Percentiles rank a stretch among this genome's conserved stretches.
Evolutionary conservation across 805 yeast genomes (phyloP).

Genomic region (Saccharomycopsis lassenensis): DNA sequence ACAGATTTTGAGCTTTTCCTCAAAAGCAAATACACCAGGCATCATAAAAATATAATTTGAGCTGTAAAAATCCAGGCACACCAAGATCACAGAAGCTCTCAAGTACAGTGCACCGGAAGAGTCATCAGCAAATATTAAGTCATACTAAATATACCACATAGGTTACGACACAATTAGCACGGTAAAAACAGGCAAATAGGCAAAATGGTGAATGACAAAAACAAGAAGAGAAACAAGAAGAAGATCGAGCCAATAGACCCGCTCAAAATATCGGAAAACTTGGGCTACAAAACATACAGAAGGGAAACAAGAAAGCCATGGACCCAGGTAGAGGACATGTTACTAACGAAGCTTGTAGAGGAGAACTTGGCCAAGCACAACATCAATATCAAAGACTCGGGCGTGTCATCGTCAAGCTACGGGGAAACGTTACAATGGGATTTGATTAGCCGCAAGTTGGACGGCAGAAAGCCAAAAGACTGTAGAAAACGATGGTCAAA

Average conservation of each 20-base stretch:
- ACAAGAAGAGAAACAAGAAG: not conserved
- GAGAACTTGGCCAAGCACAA: constrained; percentile 26
- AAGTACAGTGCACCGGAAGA: too few species aligned
- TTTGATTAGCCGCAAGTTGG: constrained; percentile 35
- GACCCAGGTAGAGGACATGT: constrained; percentile 65
- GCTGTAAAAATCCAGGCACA: too few species aligned
- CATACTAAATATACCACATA: too few species aligned
- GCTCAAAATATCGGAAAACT: constrained; percentile 48
- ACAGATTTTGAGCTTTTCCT: too few species aligned
- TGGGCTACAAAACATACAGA: constrained; percentile 67
- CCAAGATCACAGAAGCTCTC: too few species aligned
- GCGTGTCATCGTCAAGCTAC: constrained; percentile 24
- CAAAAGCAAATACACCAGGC: too few species aligned
- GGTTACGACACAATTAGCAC: too few species aligned
- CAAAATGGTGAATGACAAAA: too few species aligned
- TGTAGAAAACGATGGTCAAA: constrained; percentile 83
- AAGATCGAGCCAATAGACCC: constrained; percentile 26
- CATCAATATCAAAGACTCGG: constrained; percentile 16
- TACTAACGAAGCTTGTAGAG: constrained; percentile 34
- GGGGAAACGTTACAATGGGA: constrained; percentile 53
- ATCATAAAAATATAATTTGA: too few species aligned
- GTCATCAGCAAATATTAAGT: too few species aligned
- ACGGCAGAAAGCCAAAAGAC: constrained; percentile 60
- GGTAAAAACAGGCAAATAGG: too few species aligned
- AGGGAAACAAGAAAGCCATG: constrained; percentile 56